Base-by-base conservation (phyloP, 1,284 basidiomycete species). In the Ustilago bromivora region DNA sequence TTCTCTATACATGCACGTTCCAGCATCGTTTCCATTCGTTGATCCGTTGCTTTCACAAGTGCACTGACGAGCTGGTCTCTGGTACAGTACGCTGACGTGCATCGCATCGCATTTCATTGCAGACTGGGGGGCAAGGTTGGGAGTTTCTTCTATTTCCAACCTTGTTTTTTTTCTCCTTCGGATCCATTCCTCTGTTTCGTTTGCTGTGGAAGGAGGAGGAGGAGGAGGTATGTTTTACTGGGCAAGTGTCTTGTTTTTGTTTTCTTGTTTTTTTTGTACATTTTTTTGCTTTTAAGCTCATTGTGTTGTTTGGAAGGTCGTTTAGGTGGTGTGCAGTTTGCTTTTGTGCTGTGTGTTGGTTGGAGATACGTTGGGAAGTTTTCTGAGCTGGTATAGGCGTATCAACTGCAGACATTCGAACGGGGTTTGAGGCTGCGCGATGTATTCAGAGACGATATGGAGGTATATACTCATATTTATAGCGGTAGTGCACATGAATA, bases 1-100 rank as follows among this genome's bases (percentile, higher is more conserved):
- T 28, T 52, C 38, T 35, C 49, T n/a, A 19, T 61, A 61, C 63
- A 62, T 71, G 56, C 57, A 70, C 61, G 67, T 43, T 28, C 61
- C 47, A 61, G 57, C 67, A 35, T 62, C 34, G 35, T 41, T 46
- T 32, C 6, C 23, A 28, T 58, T 58, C 40, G 32, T 46, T 34
- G 59, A 8, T 61, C 13, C 13, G 23, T 12, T 40, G 36, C 35
- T 17, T 5, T 9, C 23, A 5, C n/a, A 40, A 62, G 61, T 53
- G 40, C 35, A 43, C 31, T 46, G 52, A 3, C 12, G 61, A 62
- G 61, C 61, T 64, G 54, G 61, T 41, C 54, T 64, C 54, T 64
- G 15, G 17, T 13, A 15, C 13, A 19, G 19, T 23, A 15, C 13
- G 32, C 43, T 49, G 4, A 32, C 51, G 31, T 17, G 11, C 13